Evolutionary conservation across 208 protist genomes (phyloP), one percentile per base, ranked within the genome.

Genomic region (Porcisia deanei): DNA sequence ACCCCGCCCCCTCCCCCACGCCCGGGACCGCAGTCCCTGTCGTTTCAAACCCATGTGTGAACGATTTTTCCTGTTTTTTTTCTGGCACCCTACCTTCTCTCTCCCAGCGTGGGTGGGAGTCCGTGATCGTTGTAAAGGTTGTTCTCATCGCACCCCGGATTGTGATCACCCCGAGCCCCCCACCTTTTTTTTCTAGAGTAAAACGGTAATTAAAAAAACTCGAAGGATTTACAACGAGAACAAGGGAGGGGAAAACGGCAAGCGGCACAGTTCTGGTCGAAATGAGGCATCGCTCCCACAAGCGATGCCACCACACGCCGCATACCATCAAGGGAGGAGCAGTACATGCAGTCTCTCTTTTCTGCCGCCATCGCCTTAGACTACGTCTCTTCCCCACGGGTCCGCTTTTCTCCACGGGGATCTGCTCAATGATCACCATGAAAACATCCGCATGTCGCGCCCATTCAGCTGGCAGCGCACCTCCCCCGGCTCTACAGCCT

Each of bases 401-500:
- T 4, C 30, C 30, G 30, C 34, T 64, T 34, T 3, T 8, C 34
- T 9, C 30, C 58, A 61, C n/a, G 9, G 7, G 58, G 14, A 25
- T 45, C 60, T 45, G 60, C 43, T 12, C 18, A n/a, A 65, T 6
- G 34, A 65, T 80, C 73, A 90, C 85, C 85, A 90, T 25, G 49
- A 39, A 59, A 81, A 83, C 7, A 66, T 70, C 7, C 71, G 34
- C 54, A 77, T 25, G 75, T 83, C 82, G 7, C 73, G 82, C 0
- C 85, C 85, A 39, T 90, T 90, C 75, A 90, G n/a, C 75, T 90
- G 85, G 47, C 73, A 85, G n/a, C 68, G 58, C 59, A 67, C 65
- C 37, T 57, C 54, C n/a, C 39, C 54, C 66, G 12, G n/a, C 3
- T 12, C 20, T 7, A 4, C 30, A 41, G 22, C 52, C 4, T 70